phyloP scores from a whole-genome alignment of 2,329 filamentous ascomycete genomes.

The Neocucurbitaria cava region DNA sequence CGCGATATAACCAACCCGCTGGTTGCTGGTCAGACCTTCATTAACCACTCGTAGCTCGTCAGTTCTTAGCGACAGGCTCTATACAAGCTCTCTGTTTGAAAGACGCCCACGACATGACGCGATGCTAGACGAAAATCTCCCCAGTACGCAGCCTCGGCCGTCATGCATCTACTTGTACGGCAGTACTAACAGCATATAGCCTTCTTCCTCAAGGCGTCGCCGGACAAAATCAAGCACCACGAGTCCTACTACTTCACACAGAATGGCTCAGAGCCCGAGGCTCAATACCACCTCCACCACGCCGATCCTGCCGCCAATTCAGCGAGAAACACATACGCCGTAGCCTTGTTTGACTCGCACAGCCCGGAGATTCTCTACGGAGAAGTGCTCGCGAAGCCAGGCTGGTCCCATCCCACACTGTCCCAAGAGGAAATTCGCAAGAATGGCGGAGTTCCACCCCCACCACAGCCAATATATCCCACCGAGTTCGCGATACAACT shows the following conservation, averaged over 20 bases:
- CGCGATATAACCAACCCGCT: not conserved
- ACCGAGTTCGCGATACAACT: slow-evolving; percentile 83
- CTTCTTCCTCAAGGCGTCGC: slow-evolving; percentile 65
- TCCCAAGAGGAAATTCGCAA: slow-evolving; percentile 80
- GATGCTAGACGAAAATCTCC: slow-evolving; percentile 96
- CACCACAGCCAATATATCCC: slow-evolving; percentile 76
- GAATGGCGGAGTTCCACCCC: slow-evolving; percentile 69
- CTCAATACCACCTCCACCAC: slow-evolving; percentile 81
- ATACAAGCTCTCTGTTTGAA: not conserved
- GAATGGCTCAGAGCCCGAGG: slow-evolving; percentile 79
- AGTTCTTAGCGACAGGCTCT: not conserved
- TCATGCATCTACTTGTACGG: not conserved
- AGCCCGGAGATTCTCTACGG: slow-evolving; percentile 83
- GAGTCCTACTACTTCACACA: slow-evolving; percentile 65
- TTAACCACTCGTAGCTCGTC: not conserved
- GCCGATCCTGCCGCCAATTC: slow-evolving; percentile 73
- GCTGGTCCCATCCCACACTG: slow-evolving; percentile 83
- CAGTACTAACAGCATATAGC: slow-evolving; percentile 55
- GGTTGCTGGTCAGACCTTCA: not conserved
- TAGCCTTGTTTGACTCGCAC: slow-evolving; percentile 83
- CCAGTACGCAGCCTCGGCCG: slow-evolving; percentile 56
- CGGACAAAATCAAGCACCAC: slow-evolving; percentile 60
- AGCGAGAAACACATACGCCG: slow-evolving; percentile 83
- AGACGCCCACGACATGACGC: slow-evolving; percentile 23
- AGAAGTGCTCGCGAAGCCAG: slow-evolving; percentile 82